Percentiles rank a stretch among this genome's conserved stretches.
Conservation (phyloP, 495 filamentous ascomycete species). For the Penicillium parvum region DNA sequence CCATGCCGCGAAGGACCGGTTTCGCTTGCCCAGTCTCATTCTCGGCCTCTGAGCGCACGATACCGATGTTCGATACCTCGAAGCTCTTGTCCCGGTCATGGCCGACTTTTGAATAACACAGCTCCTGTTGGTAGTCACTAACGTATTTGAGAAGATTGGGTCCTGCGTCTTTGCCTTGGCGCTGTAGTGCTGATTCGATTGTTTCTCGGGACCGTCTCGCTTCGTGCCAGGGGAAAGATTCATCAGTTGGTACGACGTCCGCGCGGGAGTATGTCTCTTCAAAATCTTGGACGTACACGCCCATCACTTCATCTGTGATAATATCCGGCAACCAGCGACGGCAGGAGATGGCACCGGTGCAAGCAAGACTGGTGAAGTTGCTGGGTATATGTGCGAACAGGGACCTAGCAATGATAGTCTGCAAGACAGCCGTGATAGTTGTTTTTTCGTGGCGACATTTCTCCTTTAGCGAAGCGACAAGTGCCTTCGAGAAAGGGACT, state of each 20-base stretch:
- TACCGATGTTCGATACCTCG: constrained; percentile 46
- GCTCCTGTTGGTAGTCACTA: constrained; percentile 24
- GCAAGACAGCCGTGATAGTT: constrained; percentile 35
- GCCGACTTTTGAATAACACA: constrained; percentile 33
- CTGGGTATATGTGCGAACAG: constrained; percentile 29
- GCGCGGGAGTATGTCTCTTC: constrained; percentile 16
- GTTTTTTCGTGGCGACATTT: constrained; percentile 29
- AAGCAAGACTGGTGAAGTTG: constrained; percentile 15
- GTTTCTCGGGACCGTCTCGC: constrained; percentile 27
- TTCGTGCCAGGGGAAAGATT: constrained; percentile 34
- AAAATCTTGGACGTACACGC: constrained; percentile 32
- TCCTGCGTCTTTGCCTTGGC: constrained; percentile 30
- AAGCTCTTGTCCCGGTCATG: constrained; percentile 27
- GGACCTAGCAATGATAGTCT: constrained; percentile 30
- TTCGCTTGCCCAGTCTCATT: constrained; percentile 15
- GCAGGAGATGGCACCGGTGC: constrained; percentile 26
- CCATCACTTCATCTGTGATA: constrained; percentile 34
- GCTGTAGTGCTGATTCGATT: constrained; percentile 24
- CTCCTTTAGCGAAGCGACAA: constrained; percentile 16
- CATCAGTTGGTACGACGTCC: neutral
- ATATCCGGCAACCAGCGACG: constrained; percentile 33
- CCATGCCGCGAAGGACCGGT: constrained; percentile 28
- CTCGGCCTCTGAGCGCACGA: constrained; percentile 21
- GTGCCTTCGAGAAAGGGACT: constrained; percentile 16
- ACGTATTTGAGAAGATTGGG: constrained; percentile 39